Percentiles rank a stretch among this genome's conserved stretches.
These are phyloP conservation scores for Akanthomyces dipterigenus DNA, from an alignment of 2,329 filamentous ascomycete genomes.

Conservation along the genomic window DNA sequence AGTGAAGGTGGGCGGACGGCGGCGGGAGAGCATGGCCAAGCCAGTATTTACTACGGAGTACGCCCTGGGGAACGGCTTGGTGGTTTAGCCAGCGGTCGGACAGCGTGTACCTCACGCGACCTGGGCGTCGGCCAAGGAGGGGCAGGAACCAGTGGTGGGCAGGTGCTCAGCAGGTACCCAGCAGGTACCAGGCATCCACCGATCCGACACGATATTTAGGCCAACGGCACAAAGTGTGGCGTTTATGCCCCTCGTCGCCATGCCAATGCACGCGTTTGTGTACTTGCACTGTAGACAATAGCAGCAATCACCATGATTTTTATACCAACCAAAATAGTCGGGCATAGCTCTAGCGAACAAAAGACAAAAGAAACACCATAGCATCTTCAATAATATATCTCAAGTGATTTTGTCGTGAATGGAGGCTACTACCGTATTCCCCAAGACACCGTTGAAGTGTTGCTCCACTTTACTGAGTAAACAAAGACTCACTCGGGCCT, in stretches of 20 bases:
- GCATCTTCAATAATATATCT: too few relatives aligned
- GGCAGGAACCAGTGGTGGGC: neutral
- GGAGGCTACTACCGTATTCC: too few relatives aligned
- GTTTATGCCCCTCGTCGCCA: slow-evolving; percentile 5
- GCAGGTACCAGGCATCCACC: neutral
- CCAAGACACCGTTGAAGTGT: too few relatives aligned
- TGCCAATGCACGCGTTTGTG: slow-evolving; percentile 8
- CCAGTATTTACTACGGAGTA: neutral
- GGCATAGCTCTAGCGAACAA: too few relatives aligned
- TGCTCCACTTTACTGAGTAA: too few relatives aligned
- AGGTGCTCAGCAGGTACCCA: slow-evolving; percentile 6
- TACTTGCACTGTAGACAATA: neutral
- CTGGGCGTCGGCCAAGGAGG: neutral
- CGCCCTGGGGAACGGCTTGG: neutral
- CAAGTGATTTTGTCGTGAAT: too few relatives aligned
- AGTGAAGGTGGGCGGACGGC: neutral
- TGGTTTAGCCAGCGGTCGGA: neutral
- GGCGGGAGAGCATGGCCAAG: neutral
- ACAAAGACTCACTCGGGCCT: too few relatives aligned
- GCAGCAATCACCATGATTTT: too few relatives aligned
- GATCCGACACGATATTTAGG: neutral
- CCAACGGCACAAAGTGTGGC: neutral
- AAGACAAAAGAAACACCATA: too few relatives aligned
- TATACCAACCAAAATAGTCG: too few relatives aligned
- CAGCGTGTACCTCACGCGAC: neutral